Base-by-base conservation (phyloP, 768 basidiomycete genomes). In the Russula emetica region DNA sequence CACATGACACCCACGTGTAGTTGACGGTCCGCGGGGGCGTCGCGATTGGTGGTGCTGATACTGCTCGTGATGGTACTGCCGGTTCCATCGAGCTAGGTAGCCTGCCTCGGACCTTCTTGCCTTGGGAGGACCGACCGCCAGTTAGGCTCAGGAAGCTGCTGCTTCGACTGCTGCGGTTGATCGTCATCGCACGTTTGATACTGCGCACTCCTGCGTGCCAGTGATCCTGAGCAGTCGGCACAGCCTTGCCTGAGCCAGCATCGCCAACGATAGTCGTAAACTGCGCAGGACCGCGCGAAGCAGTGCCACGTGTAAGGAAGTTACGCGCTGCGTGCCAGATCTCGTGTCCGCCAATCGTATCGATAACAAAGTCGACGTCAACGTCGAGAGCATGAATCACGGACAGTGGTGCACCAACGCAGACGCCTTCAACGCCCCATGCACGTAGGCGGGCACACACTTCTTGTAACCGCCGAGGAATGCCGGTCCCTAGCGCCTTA, bases 191-290 rank as follows among this genome's bases (percentile, higher is more conserved):
- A 45, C 75, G 73, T 55, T 68, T 77, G 62, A 90, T 73, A 8
- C 87, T 82, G 26, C 90, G 80, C 69, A 93, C 75, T 18, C 89
- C 87, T 20, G 87, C 85, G 24, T 83, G 82, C 73, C 92, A 85
- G 71, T 87, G 83, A 66, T 91, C 89, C 32, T 84, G 82, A 3
- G 85, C 84, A 24, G 79, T 86, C 10, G 90, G 88, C 36, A 92
- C 80, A 7, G 82, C 79, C 32, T 84, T 81, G n/a, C 66, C 61
- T 38, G 81, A 81, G 0, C 85, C 85, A 7, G 74, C 76, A 73
- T 92, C 89, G 3, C 92, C 91, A 2, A 90, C 83, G 28, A 92
- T 77, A 1, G 92, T 93, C 50, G 90, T 92, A 72, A 94, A 92
- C 72, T 91, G 86, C 4, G 77, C 66, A 10, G 60, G 62, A 2